These are phyloP conservation scores for Chlamydomonas urium DNA, from an alignment of 139 green algal species.

Conservation along the genomic window DNA sequence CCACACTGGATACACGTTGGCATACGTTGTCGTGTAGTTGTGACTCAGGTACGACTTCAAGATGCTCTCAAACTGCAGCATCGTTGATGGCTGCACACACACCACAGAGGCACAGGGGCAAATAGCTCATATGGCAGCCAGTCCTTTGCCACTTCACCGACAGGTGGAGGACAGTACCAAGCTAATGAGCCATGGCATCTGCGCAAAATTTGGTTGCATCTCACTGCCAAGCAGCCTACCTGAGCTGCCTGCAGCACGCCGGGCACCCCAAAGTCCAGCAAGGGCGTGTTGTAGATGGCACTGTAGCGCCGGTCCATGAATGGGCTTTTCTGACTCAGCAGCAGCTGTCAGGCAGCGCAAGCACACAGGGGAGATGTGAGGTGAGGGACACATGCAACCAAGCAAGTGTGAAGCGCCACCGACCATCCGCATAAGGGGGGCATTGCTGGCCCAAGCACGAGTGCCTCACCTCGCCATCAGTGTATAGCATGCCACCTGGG, in stretches of 20 bases:
- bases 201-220: no score
- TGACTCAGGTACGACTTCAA: slow-evolving; percentile 21
- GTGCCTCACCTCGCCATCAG: slow-evolving; percentile 30
- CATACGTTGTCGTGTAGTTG: slow-evolving; percentile 39
- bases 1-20: slow-evolving; percentile 36
- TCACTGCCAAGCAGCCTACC: no score
- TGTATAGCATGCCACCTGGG: slow-evolving; percentile 21
- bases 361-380: no score
- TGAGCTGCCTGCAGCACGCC: slow-evolving; percentile 15
- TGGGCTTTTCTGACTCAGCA: slow-evolving; percentile 20
- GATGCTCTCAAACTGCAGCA: slow-evolving; percentile 31
- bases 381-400: no score
- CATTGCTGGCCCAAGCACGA: neutral
- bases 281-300: slow-evolving; percentile 21
- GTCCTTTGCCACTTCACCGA: no score
- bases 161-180: no score
- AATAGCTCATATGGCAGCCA: no score
- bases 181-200: no score
- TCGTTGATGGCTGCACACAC: slow-evolving; percentile 8
- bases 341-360: neutral
- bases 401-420: no score
- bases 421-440: no score
- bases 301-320: slow-evolving; percentile 28
- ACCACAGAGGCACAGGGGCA: no score
- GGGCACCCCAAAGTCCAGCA: slow-evolving; percentile 22